Evolutionary conservation across 1,284 basidiomycete species (phyloP), one percentile per base, ranked within the genome.

Genomic region (Malassezia pachydermatis): DNA sequence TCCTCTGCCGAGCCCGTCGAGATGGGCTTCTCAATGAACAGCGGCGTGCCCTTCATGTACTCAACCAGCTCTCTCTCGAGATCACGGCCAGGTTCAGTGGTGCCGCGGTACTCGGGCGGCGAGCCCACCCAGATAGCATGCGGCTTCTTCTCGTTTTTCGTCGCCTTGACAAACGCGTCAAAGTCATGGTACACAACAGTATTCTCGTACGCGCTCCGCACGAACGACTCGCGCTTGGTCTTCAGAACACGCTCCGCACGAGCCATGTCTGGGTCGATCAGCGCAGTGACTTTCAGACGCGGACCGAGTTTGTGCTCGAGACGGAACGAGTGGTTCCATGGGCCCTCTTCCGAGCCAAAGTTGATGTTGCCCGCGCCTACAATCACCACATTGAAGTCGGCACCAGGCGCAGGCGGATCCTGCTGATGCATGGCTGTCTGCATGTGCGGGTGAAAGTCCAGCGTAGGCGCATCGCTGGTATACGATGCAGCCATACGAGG

Each of bases 21-120:
- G 57, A 92, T 79, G 24, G 89, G 89, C 76, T 95, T 96, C 75
- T 96, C 90, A 59, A 96, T 79, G 72, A 94, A 94, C 75, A 92
- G 79, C n/a, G 86, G 83, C 6, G 62, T 56, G 16, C 66, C 57
- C n/a, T 65, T 66, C 78, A 96, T 92, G 64, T 82, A 74, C 70
- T 88, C 84, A 72, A 95, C 75, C 62, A 96, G 82, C 74, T 88
- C 84, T 58, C 85, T 75, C 76, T 98, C 92, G 57, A 96, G 79
- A 73, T 96, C 86, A 49, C 84, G 81, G 37, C 87, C 86, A 2
- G 57, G 49, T 48, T 60, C 50, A 45, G 62, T 58, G 20, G 57
- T 54, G 25, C 68, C 68, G 56, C 90, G 83, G 80, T 84, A 96
- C 77, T 86, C 87, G 36, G 92, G 88, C 34, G 90, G 92, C 48